Base-by-base conservation (phyloP, 495 filamentous ascomycete genomes). In the Aspergillus sparsus region DNA sequence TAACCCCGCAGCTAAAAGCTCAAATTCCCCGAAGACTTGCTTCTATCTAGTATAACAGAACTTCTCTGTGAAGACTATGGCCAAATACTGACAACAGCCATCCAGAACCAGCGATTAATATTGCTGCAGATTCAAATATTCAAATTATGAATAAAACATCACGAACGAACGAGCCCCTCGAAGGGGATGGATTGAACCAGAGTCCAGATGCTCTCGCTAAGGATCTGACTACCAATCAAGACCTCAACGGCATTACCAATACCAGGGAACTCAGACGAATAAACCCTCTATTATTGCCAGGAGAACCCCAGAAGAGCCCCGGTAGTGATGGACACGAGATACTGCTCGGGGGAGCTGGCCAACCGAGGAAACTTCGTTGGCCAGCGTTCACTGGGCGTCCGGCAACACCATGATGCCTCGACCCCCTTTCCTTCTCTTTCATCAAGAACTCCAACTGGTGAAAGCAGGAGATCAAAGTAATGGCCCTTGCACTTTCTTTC, bases 111-210 rank as follows among this genome's bases (percentile, higher is more conserved):
- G n/a, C n/a, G n/a, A n/a, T n/a, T 18, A 15, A 15, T 45, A 45
- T 45, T 45, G 9, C 8, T n/a, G 12, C 9, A 6, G 10, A n/a
- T 45, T 45, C 12, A 45, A 7, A 45, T n/a, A 15, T 36, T 16
- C 7, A 49, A 64, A 68, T 56, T 62, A 88, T 87, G 85, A 88
- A 87, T 65, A 83, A 83, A 68, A 84, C 84, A 32, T 87, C 85
- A 13, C 72, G 84, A 57, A 85, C 75, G 13, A 84, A 87, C 53
- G 83, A 87, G 49, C 78, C 78, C 15, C 68, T 80, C 32, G 72
- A 77, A 8, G 74, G 83, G 55, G 82, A 80, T 9, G 75, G 70
- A 49, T 85, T 80, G 78, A 89, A 87, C 67, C 85, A 88, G 65
- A 86, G 75, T 55, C 82, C 85, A 39, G 69, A 79, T 11, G 71